Base-by-base conservation (phyloP, 2,329 filamentous ascomycete genomes). In the Drechslerella coelobrocha region DNA sequence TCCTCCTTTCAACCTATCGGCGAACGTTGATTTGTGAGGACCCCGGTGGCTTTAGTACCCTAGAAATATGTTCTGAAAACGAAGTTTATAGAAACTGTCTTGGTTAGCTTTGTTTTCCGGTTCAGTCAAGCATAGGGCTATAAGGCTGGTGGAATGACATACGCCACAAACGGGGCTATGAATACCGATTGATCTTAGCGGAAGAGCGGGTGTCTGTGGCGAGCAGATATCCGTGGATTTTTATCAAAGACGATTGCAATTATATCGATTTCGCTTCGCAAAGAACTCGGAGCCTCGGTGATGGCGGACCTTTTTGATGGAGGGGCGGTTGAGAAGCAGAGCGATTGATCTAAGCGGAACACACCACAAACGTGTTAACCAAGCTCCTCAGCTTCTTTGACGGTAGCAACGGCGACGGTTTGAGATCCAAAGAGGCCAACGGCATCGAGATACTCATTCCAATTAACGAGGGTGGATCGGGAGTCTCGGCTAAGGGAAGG, bases 401-500 rank as follows among this genome's bases (percentile, higher is more conserved):
- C 27, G 48, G 47, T 24, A 47, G 41, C 55, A 31, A 53, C 62
- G 52, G 56, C 41, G 56, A 56, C 48, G 63, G 41, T 43, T 43
- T 26, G 55, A 53, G 63, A 61, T 45, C 27, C 27, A 24, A 61
- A 39, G 52, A 26, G 34, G 52, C 14, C 12, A 48, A 48, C 39
- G 45, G 65, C 51, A 19, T 62, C 65, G 56, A 69, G 31, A 41
- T 69, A 51, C 65, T 69, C 45, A 39, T 57, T 57, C 29, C 24
- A 69, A 52, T 57, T 52, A 57, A 69, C 45, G 52, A 62, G 57
- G 10, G 56, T 69, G 52, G 34, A 52, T 69, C 57, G 56, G 65
- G 51, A 45, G 55, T 60, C 62, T 68, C 62, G 65, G 57, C 27
- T 61, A 45, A 48, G 51, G 24, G 52, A 48, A 45, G 48, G n/a